Percentiles rank a stretch among this genome's conserved stretches.
phyloP scores from a whole-genome alignment of 768 basidiomycete genomes.

The Mycena albidolilacea region DNA sequence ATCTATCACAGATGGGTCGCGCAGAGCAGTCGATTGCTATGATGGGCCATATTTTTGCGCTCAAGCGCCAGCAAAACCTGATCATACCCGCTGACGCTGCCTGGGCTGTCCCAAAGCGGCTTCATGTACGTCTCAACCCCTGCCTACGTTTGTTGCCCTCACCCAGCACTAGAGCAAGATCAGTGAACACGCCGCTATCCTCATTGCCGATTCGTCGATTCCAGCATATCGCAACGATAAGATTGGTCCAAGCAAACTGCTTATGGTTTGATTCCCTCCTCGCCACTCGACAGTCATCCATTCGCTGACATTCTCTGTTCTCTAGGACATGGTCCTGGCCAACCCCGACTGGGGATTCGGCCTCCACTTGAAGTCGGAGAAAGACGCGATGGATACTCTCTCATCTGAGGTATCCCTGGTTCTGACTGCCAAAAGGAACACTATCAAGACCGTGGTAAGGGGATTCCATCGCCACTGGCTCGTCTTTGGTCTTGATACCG shows the following conservation, averaged over 20 bases:
- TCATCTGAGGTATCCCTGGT: neutral
- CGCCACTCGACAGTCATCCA: neutral
- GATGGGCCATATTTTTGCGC: no score
- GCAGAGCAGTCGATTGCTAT: no score
- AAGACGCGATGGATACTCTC: neutral
- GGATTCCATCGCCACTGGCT: neutral
- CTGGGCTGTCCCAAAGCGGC: slow-evolving; percentile 1
- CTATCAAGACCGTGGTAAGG: slow-evolving; percentile 4
- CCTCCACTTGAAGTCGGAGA: neutral
- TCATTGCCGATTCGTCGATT: neutral
- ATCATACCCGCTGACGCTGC: neutral
- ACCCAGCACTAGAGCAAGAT: slow-evolving; percentile 6
- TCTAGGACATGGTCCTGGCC: neutral
- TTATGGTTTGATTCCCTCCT: neutral
- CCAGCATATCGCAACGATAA: slow-evolving; percentile 1
- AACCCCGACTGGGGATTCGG: slow-evolving; percentile 6
- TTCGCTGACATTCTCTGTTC: no score
- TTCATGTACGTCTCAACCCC: neutral
- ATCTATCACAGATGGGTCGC: neutral
- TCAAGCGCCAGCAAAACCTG: neutral
- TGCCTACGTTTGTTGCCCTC: neutral
- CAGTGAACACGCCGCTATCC: neutral
- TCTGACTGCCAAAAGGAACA: neutral
- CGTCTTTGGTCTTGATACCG: neutral
- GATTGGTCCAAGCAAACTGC: slow-evolving; percentile 8